Conservation (phyloP, 768 basidiomycete species). For the Mycena metata region DNA sequence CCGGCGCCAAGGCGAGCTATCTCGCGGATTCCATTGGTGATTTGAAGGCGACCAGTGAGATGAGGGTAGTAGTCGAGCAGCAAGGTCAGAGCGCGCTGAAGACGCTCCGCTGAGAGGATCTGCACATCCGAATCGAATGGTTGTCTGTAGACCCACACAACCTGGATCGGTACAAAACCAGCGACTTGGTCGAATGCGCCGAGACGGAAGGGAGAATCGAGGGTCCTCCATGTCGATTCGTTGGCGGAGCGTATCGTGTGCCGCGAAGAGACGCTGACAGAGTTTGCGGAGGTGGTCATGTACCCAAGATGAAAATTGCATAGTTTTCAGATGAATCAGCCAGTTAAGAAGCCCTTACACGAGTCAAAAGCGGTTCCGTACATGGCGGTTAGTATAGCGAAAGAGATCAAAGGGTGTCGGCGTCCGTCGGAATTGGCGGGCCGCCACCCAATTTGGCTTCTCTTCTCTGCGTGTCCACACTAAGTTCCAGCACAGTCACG, state of each 20-base stretch:
- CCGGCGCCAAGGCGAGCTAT: constrained; percentile 31
- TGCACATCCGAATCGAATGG: not conserved
- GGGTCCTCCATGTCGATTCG: constrained; percentile 21
- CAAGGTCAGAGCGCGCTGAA: constrained; percentile 31
- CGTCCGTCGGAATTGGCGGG: no score
- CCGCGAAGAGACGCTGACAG: constrained; percentile 19
- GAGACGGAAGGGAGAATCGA: constrained; percentile 25
- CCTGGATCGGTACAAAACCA: constrained; percentile 35
- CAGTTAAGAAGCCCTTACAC: no score
- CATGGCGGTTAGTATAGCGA: no score
- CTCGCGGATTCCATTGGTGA: constrained; percentile 19
- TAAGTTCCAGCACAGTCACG: no score
- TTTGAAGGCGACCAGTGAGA: constrained; percentile 33
- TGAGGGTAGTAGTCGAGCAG: constrained; percentile 40
- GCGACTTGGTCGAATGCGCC: constrained; percentile 37
- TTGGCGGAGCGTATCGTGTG: constrained; percentile 25
- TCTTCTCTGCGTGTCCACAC: no score
- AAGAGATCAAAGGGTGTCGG: no score
- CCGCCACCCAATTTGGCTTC: no score
- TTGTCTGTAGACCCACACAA: constrained; percentile 37
- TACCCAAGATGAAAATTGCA: no score
- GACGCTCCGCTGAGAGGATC: constrained; percentile 30
- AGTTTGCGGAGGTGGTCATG: not conserved
- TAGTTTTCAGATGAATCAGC: no score
- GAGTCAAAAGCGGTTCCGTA: no score